Base-by-base conservation (phyloP, 2,329 filamentous ascomycete species). In the Botrytis byssoidea region DNA sequence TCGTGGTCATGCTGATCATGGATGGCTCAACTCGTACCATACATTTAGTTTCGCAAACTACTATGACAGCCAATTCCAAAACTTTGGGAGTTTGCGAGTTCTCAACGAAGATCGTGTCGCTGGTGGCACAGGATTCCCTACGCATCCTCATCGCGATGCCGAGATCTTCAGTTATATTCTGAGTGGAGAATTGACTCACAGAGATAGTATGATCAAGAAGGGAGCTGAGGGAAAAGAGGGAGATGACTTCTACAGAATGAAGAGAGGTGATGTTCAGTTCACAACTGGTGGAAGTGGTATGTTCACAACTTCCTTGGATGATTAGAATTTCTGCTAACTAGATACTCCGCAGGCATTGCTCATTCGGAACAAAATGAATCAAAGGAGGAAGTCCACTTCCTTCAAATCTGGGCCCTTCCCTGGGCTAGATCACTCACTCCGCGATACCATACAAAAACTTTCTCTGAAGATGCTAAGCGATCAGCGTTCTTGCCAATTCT, bases 131-230 rank as follows among this genome's bases (percentile, higher is more conserved):
- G 94, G 94, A 7, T 97, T 97, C 83, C 93, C 93, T 6, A 94
- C 93, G 0, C 94, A 97, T 81, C 90, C 90, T 40, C 94, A 97
- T 83, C 88, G 91, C 76, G 92, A 97, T 82, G 95, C 94, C 82
- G 92, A 97, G 83, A 97, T 97, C 83, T 97, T 95, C 86, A 91
- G 88, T 80, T 96, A 97, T 83, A 91, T 97, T 79, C 86, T 97
- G n/a, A 89, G 86, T 65, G 94, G 94, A 76, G 93, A 95, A 83
- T 88, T 97, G 76, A 95, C 94, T 66, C 94, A 97, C 84, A 91
- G 93, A 66, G 94, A 97, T 83, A 92, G 89, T 75, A 95, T 97
- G 91, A 88, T 93, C 78, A 88, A 89, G 82, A 93, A 91, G 83
- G 89, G 89, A 64, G 83, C 85, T 32, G 90, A 92, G 80, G 88